Evolutionary conservation across 331 rosid genomes (phyloP).

Genomic region (Malus hybrid): DNA sequence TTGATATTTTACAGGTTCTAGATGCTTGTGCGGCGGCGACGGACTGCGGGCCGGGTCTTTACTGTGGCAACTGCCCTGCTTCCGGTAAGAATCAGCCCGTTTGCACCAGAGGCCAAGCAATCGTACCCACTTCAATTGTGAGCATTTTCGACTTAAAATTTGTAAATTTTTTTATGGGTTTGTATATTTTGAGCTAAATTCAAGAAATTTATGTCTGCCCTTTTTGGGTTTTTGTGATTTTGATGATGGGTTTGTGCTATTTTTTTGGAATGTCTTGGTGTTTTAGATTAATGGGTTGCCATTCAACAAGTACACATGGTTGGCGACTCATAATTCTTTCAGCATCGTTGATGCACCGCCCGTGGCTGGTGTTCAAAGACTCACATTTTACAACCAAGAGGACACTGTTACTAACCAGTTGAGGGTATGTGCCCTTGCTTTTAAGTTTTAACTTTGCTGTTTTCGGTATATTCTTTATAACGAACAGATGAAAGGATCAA

Average conservation of each 20-base stretch:
- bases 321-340: conserved; percentile 87
- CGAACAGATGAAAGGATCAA: background rate
- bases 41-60: conserved; percentile 76
- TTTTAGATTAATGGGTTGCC: conserved; percentile 78
- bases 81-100: conserved; percentile 59
- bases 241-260: background rate
- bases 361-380: conserved; percentile 70
- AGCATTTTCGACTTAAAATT: background rate
- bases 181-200: background rate
- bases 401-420: conserved; percentile 83
- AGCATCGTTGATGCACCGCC: conserved; percentile 90
- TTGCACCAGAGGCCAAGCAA: conserved; percentile 83
- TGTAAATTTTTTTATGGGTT: background rate
- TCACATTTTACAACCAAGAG: conserved; percentile 90
- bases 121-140: conserved; percentile 52
- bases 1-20: conserved; percentile 40
- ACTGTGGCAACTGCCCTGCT: conserved; percentile 88
- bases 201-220: background rate
- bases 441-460: background rate
- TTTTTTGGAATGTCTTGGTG: background rate
- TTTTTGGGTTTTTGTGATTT: background rate
- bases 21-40: conserved; percentile 60
- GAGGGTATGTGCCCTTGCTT: conserved; percentile 43
- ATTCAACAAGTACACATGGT: conserved; percentile 89
- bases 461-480: background rate